Percentiles rank a stretch among this genome's conserved stretches.
These are phyloP conservation scores for Dendrocalamus sinicus DNA, from an alignment of 176 grass and related monocot genomes.

Conservation along the genomic window DNA sequence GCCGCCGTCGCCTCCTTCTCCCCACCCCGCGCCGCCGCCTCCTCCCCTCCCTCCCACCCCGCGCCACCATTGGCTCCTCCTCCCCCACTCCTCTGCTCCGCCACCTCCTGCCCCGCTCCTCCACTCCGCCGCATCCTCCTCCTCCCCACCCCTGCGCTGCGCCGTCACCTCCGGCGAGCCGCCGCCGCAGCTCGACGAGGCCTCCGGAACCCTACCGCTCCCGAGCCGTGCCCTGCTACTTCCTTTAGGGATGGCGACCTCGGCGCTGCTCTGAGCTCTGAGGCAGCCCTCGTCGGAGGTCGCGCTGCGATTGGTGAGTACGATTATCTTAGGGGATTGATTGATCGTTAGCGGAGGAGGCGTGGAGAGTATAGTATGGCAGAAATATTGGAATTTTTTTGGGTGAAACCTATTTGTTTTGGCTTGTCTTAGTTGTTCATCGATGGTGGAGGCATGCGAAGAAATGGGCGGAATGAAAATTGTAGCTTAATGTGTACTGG, in stretches of 20 bases:
- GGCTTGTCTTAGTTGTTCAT: neutral
- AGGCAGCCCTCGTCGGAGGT: conserved; percentile 45
- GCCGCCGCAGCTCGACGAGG: neutral
- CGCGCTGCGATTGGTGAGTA: conserved; percentile 55
- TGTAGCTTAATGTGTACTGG: neutral
- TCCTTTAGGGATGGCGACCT: conserved; percentile 51
- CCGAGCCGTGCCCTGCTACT: neutral
- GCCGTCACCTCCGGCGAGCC: conserved; percentile 32
- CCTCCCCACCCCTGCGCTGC: neutral
- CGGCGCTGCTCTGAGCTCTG: conserved; percentile 56
- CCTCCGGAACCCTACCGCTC: neutral
- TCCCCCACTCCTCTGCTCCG: no score
- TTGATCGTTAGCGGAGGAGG: neutral
- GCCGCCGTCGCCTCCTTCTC: no score
- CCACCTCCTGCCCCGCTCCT: no score
- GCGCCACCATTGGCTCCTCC: no score
- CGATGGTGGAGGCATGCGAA: neutral
- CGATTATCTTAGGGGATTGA: neutral
- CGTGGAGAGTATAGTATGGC: neutral
- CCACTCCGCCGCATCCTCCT: no score
- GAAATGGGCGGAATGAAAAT: neutral
- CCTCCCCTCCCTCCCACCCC: no score
- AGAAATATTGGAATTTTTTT: neutral
- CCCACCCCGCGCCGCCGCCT: no score
- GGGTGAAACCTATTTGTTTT: neutral